Evolutionary conservation across 2,329 filamentous ascomycete genomes (phyloP), one percentile per base, ranked within the genome.

Genomic region (Curvularia sp.): DNA sequence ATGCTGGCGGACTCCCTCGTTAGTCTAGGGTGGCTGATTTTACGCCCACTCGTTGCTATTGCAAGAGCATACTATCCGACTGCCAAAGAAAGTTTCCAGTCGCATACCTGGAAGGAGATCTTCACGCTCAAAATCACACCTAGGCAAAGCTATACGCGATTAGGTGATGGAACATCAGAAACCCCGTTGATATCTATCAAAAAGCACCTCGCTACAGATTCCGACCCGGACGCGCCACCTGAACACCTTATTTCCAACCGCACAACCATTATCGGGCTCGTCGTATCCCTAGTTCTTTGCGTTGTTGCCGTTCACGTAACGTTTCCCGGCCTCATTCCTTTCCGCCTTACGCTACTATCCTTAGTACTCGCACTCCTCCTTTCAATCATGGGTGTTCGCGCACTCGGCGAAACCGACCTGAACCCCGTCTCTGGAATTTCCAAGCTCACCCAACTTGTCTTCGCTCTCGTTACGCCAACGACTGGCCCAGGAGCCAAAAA

Each of bases 381-480:
- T 10, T 85, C 83, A 38, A 81, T 88, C 55, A 88, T 89, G 86
- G 86, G 85, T 44, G 86, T 89, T 2, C 84, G 86, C 41, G 86
- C 87, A 0, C 79, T 88, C 0, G 87, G 88, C 42, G 87, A 98
- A 81, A 98, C 95, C 5, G 95, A 99, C 70, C 83, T 99, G 9
- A 98, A 98, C 73, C 95, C 95, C 0, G 95, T 98, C 2, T 96
- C 92, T 1, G 95, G 95, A 33, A 99, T 98, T 77, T 94, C 90
- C 74, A 99, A 99, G 80, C 85, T 99, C 3, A 96, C 95, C 0
- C 95, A 99, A 77, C 86, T 99, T 2, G 89, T 98, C 73, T 98
- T 99, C 76, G 95, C 95, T 2, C 80, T 97, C 49, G 91, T 96
- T 39, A 93, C 96, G 2, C 93, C 95, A 0, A 73, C 69, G 0